Evolutionary conservation across 805 yeast species (phyloP).

Genomic region (Metschnikowia rubicola): DNA sequence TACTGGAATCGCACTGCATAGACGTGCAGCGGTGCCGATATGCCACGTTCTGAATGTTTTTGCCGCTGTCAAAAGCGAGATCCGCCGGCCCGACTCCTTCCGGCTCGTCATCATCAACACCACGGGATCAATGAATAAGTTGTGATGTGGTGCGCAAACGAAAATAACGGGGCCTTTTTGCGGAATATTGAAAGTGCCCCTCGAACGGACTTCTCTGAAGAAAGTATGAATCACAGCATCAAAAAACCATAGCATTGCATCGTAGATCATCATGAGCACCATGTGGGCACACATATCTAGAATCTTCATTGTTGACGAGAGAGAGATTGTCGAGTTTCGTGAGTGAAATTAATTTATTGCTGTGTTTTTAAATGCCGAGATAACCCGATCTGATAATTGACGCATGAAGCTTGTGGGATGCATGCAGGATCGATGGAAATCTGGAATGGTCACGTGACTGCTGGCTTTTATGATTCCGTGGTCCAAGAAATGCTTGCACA

Average conservation of each 20-base stretch:
- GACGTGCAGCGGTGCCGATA: conserved; percentile 31
- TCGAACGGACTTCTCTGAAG: conserved; percentile 36
- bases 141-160: conserved; percentile 44
- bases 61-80: conserved; percentile 37
- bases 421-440: too few species aligned
- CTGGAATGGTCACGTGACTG: too few species aligned
- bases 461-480: too few species aligned
- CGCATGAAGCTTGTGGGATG: too few species aligned
- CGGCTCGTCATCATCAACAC: conserved; percentile 37
- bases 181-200: conserved; percentile 40
- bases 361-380: too few species aligned
- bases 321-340: too few species aligned
- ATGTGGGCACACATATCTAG: background rate
- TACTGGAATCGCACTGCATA: conserved; percentile 39
- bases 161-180: conserved; percentile 35
- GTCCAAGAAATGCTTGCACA: too few species aligned
- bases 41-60: conserved; percentile 30
- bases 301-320: too few species aligned
- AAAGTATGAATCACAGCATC: conserved; percentile 36
- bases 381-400: too few species aligned
- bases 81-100: conserved; percentile 27
- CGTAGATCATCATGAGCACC: conserved; percentile 19
- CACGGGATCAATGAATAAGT: conserved; percentile 40
- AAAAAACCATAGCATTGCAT: conserved; percentile 32
- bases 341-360: too few species aligned